Conservation (phyloP, 1,284 basidiomycete species). For the Leccinum subspadiceum region DNA sequence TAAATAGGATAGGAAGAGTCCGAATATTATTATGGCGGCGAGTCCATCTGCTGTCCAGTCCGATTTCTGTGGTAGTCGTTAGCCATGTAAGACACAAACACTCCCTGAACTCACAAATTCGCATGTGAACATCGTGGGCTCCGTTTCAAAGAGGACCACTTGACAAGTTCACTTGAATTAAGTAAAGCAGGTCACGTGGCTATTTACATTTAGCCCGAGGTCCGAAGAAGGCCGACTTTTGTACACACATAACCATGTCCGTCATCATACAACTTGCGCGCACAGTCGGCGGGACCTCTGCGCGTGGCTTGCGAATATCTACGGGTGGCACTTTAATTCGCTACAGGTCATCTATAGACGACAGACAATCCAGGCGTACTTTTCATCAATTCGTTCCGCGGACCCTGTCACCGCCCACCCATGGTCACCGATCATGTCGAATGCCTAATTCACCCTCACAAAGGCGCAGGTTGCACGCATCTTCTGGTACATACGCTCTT, state of each 20-base stretch:
- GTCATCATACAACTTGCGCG: slow-evolving; percentile 12
- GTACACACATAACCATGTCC: slow-evolving; percentile 8
- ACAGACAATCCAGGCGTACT: slow-evolving; percentile 2
- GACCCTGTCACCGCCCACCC: background rate
- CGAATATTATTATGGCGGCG: slow-evolving; percentile 71
- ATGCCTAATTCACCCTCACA: background rate
- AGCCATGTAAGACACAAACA: background rate
- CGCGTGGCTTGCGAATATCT: slow-evolving; percentile 10
- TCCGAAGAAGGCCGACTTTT: background rate
- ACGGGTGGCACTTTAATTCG: background rate
- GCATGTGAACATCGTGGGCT: slow-evolving; percentile 8
- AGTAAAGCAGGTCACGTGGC: slow-evolving; percentile 2
- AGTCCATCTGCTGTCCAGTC: slow-evolving; percentile 76
- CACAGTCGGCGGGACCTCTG: slow-evolving; percentile 6
- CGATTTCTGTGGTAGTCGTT: slow-evolving; percentile 52
- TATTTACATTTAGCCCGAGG: background rate
- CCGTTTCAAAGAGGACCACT: background rate
- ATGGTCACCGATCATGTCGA: background rate
- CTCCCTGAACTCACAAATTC: slow-evolving; percentile 16
- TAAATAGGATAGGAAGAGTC: slow-evolving; percentile 83
- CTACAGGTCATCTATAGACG: background rate
- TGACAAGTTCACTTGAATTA: too few relatives aligned
- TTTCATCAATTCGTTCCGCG: slow-evolving; percentile 8
- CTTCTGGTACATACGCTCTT: slow-evolving; percentile 11
- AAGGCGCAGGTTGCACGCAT: slow-evolving; percentile 20